Evolutionary conservation across 2,329 filamentous ascomycete genomes (phyloP).

Genomic region (Stagonosporopsis tanaceti): DNA sequence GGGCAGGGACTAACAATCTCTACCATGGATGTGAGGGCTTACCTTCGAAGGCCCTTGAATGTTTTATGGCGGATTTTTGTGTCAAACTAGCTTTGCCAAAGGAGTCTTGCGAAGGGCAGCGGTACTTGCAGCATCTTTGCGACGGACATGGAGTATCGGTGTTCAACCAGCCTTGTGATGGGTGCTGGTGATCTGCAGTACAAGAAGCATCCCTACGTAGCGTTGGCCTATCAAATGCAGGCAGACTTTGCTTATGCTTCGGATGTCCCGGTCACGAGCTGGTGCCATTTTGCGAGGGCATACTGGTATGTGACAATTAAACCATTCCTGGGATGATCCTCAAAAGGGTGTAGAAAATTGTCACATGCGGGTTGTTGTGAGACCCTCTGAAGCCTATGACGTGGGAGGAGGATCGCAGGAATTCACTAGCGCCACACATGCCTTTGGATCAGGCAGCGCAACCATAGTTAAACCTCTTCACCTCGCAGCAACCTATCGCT

Average conservation of each 20-base stretch:
- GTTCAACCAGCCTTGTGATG: too few relatives aligned
- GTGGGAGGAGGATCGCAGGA: slow-evolving; percentile 3
- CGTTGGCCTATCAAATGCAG: too few relatives aligned
- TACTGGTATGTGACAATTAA: not conserved
- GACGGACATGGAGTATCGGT: too few relatives aligned
- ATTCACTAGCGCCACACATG: slow-evolving; percentile 18
- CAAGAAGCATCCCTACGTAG: too few relatives aligned
- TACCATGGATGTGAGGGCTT: too few relatives aligned
- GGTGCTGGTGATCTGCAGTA: too few relatives aligned
- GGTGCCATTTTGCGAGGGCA: not conserved
- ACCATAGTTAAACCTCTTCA: slow-evolving; percentile 13
- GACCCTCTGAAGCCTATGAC: slow-evolving; percentile 4
- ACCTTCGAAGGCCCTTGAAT: too few relatives aligned
- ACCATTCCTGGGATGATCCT: not conserved
- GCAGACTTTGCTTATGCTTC: not conserved
- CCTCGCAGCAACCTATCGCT: slow-evolving; percentile 16
- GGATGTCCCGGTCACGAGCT: not conserved
- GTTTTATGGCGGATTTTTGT: too few relatives aligned
- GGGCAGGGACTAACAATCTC: too few relatives aligned
- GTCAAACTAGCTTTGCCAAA: too few relatives aligned
- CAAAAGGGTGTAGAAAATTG: not conserved
- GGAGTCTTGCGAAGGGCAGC: too few relatives aligned
- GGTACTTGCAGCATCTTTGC: too few relatives aligned
- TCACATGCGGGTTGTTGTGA: not conserved
- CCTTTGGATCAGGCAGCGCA: slow-evolving; percentile 12